phyloP scores from a whole-genome alignment of 1,139 yeast genomes.

The Pichia sp. region DNA sequence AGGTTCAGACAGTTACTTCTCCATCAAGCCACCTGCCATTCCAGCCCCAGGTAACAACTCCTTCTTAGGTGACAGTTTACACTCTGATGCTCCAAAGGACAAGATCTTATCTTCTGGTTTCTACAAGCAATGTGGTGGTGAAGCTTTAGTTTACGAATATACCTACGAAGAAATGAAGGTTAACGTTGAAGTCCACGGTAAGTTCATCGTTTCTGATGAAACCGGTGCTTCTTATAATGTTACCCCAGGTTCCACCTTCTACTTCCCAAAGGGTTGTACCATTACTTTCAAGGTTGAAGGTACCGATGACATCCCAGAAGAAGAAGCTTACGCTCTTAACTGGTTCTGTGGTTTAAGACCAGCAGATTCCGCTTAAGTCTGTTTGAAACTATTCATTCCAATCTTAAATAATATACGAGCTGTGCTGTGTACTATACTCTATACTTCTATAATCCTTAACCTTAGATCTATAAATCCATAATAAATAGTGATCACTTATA shows the following conservation, averaged over 20 bases:
- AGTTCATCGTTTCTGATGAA: slow-evolving; percentile 59
- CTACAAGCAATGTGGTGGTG: slow-evolving; percentile 66
- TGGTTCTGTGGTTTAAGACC: slow-evolving; percentile 68
- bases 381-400: slow-evolving; percentile 16
- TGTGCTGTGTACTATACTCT: not conserved
- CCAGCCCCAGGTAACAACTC: slow-evolving; percentile 49
- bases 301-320: slow-evolving; percentile 33
- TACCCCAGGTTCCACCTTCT: slow-evolving; percentile 66
- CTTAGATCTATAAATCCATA: not conserved
- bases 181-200: slow-evolving; percentile 64
- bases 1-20: slow-evolving; percentile 46
- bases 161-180: slow-evolving; percentile 71
- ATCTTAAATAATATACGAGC: not conserved
- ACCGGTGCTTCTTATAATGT: slow-evolving; percentile 57
- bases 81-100: slow-evolving; percentile 56
- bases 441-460: not conserved
- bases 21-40: slow-evolving; percentile 52
- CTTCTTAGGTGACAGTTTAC: slow-evolving; percentile 61
- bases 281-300: slow-evolving; percentile 56
- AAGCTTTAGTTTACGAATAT: slow-evolving; percentile 62
- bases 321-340: slow-evolving; percentile 59
- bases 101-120: slow-evolving; percentile 63
- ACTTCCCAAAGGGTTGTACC: slow-evolving; percentile 65
- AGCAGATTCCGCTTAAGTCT: slow-evolving; percentile 29
- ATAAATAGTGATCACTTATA: too few species aligned